Conservation (phyloP, 164 flowering plant species). For the Aristolochia contorta region DNA sequence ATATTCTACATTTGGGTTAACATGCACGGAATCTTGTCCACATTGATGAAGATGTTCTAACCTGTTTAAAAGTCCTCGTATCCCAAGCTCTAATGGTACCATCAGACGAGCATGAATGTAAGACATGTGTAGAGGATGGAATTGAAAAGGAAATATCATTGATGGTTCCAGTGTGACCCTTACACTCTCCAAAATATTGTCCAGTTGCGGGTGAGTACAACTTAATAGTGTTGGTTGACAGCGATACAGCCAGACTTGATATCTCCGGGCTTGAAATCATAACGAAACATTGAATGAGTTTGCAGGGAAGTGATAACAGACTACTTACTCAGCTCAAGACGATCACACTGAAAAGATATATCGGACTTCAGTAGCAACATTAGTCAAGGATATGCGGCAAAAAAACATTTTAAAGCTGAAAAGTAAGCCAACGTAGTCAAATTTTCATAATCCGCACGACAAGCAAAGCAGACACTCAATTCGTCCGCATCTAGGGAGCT, state of each 20-base stretch:
- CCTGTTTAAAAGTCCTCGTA: slow-evolving; percentile 65
- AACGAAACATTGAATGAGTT: too few relatives aligned
- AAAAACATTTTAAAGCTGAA: too few relatives aligned
- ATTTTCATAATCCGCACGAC: too few relatives aligned
- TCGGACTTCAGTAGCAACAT: background rate
- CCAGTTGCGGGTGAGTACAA: slow-evolving; percentile 75
- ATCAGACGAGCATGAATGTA: slow-evolving; percentile 81
- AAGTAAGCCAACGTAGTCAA: too few relatives aligned
- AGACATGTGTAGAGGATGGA: slow-evolving; percentile 36
- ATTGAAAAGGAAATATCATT: slow-evolving; percentile 54
- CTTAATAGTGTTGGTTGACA: slow-evolving; percentile 72
- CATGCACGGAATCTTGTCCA: too few relatives aligned
- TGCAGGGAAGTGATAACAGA: too few relatives aligned
- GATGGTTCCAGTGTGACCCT: slow-evolving; percentile 60
- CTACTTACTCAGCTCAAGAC: too few relatives aligned
- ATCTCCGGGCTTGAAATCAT: slow-evolving; percentile 41
- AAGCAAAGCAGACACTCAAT: too few relatives aligned
- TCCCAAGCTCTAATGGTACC: slow-evolving; percentile 87
- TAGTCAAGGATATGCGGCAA: too few relatives aligned
- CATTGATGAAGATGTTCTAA: slow-evolving; percentile 8
- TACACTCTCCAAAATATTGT: slow-evolving; percentile 78
- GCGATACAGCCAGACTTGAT: slow-evolving; percentile 72
- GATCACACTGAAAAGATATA: slow-evolving; percentile 2
- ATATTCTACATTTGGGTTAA: too few relatives aligned
- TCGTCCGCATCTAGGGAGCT: too few relatives aligned